Conservation (phyloP, 2,329 filamentous ascomycete genomes). For the Trichoderma sp. region DNA sequence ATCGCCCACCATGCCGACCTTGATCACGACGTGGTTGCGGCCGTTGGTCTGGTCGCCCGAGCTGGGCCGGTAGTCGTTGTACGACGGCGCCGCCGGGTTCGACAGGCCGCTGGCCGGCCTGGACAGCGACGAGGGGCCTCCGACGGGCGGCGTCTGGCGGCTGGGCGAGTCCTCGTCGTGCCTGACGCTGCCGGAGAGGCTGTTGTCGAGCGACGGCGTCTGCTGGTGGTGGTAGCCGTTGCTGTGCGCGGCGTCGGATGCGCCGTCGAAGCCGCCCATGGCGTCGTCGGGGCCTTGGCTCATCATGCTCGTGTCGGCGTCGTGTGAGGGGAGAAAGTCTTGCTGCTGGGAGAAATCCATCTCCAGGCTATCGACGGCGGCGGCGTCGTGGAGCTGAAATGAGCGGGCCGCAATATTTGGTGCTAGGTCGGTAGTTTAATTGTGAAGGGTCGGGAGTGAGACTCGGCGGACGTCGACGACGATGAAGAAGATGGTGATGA, state of each 20-base stretch:
- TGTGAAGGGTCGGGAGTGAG: conserved; percentile 38
- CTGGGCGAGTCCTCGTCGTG: conserved; percentile 50
- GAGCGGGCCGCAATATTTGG: conserved; percentile 39
- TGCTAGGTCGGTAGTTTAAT: conserved; percentile 53
- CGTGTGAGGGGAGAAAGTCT: conserved; percentile 14
- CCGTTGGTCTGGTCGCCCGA: conserved; percentile 49
- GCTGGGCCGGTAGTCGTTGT: conserved; percentile 52
- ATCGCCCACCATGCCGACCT: conserved; percentile 99
- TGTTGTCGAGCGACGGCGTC: conserved; percentile 57
- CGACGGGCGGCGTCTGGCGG: conserved; percentile 53
- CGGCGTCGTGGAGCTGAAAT: conserved; percentile 35
- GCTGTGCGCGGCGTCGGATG: conserved; percentile 46
- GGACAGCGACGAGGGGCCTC: conserved; percentile 52
- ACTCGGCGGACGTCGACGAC: conserved; percentile 29
- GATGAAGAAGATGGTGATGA: conserved; percentile 27
- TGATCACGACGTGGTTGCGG: conserved; percentile 86
- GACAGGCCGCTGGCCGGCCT: conserved; percentile 61
- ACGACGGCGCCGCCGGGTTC: conserved; percentile 45
- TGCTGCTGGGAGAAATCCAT: conserved; percentile 34
- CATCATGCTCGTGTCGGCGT: conserved; percentile 1
- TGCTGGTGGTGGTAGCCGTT: conserved; percentile 48
- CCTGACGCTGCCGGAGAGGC: conserved; percentile 46
- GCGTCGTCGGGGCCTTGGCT: conserved; percentile 48
- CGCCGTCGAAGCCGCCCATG: conserved; percentile 54
- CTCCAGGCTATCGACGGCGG: conserved; percentile 58